Evolutionary conservation across 441 rosid genomes (phyloP).

Genomic region (Pelargonium citronellum): DNA sequence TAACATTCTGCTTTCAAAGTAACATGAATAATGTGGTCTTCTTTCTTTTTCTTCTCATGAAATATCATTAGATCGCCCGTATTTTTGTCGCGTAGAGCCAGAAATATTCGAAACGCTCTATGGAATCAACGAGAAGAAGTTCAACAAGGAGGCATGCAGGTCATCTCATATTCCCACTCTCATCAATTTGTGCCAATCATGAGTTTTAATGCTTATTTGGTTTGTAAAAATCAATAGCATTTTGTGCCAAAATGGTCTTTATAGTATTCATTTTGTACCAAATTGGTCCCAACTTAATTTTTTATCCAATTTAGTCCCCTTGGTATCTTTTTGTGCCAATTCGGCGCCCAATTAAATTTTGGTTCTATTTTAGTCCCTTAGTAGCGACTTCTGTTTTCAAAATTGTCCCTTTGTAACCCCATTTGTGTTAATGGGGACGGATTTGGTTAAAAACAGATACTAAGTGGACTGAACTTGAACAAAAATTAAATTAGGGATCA

Average conservation of each 20-base stretch:
- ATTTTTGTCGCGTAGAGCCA: constrained; percentile 74
- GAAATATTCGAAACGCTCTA: constrained; percentile 49
- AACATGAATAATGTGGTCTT: neutral
- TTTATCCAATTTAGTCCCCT: too few species aligned
- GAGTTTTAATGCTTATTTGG: neutral
- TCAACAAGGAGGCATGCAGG: constrained; percentile 70
- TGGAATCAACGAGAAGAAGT: constrained; percentile 52
- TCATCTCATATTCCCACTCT: constrained; percentile 7
- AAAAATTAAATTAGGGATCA: too few species aligned
- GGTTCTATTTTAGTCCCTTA: too few species aligned
- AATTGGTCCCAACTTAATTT: too few species aligned
- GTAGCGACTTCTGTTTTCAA: too few species aligned
- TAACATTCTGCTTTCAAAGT: neutral
- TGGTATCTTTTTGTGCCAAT: too few species aligned
- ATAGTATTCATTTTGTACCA: too few species aligned
- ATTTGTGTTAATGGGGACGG: too few species aligned
- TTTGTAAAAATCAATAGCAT: neutral
- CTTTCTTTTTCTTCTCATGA: neutral
- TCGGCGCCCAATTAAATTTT: too few species aligned
- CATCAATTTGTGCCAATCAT: neutral
- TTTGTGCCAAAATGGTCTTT: neutral
- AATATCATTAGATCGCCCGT: constrained; percentile 51
- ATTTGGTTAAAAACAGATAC: too few species aligned
- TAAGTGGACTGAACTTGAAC: too few species aligned
- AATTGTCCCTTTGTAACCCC: too few species aligned